Base-by-base conservation (phyloP, 495 filamentous ascomycete species). In the Penicillium fimorum region DNA sequence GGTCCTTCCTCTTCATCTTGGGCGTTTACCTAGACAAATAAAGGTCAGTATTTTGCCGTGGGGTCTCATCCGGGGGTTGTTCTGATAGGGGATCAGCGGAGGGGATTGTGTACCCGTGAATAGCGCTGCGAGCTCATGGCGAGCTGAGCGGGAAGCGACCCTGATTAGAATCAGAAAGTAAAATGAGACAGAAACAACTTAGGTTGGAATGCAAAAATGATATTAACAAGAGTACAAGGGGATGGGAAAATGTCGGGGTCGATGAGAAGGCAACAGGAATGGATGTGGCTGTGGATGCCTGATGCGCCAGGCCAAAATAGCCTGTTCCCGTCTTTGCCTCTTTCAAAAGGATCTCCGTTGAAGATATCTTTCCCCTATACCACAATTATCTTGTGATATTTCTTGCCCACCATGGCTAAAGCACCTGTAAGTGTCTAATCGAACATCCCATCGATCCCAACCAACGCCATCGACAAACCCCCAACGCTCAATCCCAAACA, bases 81-180 rank as follows among this genome's bases (percentile, higher is more conserved):
- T 51, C 57, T 45, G 56, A 64, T 45, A 61, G 56, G 44, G 47
- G 56, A 67, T 68, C 58, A 66, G 56, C 65, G 56, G 56, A 43
- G 65, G 55, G 61, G 59, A 50, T 58, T 24, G 76, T 86, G 55
- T 82, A 94, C 91, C 80, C 89, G 79, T 73, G 92, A 87, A 75
- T 96, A 96, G 56, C 88, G 85, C 77, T 90, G 89, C 68, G 88
- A 79, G 80, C 87, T 91, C 79, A 84, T 90, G 71, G 71, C 77
- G 76, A 77, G 77, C 71, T 68, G 70, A 74, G 73, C 76, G 64
- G 60, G 54, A 51, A 62, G 27, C 48, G 35, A 54, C 41, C 30
- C 57, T 33, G 47, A 32, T 55, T 51, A 35, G 58, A 66, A 57
- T 63, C 62, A 63, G 47, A 50, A 46, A 50, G 41, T n/a, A 44